Base-by-base conservation (phyloP, 176 grass and related monocot genomes). In the Zea luxurians region DNA sequence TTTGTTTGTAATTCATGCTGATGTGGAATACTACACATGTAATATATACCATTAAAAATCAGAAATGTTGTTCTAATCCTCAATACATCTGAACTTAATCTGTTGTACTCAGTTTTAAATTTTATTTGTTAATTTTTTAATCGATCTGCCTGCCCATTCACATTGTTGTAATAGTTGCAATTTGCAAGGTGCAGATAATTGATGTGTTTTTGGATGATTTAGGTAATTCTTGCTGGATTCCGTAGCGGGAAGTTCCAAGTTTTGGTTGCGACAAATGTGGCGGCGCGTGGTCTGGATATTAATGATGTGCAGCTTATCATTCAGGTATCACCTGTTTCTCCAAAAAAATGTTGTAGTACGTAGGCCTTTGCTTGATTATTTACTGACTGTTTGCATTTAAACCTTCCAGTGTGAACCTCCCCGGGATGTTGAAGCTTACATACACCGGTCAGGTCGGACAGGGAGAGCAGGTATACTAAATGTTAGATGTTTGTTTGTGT, bases 231-330 rank as follows among this genome's bases (percentile, higher is more conserved):
- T 69, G 83, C 91, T 92, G 95, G 89, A 81, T 98, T 98, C 74
- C 88, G 95, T 80, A 74, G 85, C 0, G 91, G 95, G 1, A 98
- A 84, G 81, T 98, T 98, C 73, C 81, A 86, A 73, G 85, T 85
- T 85, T 80, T 98, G 75, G 95, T 98, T 85, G 95, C 95, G 61
- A 98, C 95, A 83, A 98, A 94, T 81, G 95, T 98, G 53, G 95
- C 95, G 46, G 95, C 95, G 46, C 85, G 95, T 67, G 95, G 95
- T 3, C 80, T 98, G 15, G 95, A 98, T 52, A 98, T 98, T 70
- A 94, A 84, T 72, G 95, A 98, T 36, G 95, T 98, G 70, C 91
- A 98, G 76, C 77, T 98, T 70, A 92, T 98, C 85, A 92, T 98
- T 85, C 95, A 98, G 95, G 95, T 98, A 77, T 27, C 27, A 27